Evolutionary conservation across 75 land plant species (phyloP).

Genomic region (Isoetes taiwanensis): DNA sequence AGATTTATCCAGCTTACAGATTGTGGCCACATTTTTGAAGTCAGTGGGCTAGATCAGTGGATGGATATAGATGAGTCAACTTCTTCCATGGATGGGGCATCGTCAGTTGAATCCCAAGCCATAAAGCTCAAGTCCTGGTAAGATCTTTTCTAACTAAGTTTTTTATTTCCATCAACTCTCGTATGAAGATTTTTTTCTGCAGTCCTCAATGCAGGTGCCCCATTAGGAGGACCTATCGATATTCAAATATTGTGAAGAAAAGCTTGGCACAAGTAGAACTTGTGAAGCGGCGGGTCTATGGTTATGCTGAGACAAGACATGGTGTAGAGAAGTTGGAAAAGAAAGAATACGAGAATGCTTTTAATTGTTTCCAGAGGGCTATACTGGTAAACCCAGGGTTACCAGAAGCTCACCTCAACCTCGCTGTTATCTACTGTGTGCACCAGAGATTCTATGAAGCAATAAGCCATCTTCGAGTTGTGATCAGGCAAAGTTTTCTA

Average conservation of each 20-base stretch:
- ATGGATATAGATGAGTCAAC: constrained; percentile 9
- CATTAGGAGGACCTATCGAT: constrained; percentile 11
- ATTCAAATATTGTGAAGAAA: constrained; percentile 12
- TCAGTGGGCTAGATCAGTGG: constrained; percentile 18
- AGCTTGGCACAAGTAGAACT: constrained; percentile 15
- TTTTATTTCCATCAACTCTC: no score
- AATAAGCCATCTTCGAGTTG: constrained; percentile 1
- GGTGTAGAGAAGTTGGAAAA: background rate
- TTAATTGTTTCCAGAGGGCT: constrained; percentile 1
- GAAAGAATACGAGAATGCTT: constrained; percentile 1
- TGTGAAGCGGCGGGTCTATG: constrained; percentile 18
- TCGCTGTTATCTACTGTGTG: background rate
- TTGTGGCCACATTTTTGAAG: constrained; percentile 22
- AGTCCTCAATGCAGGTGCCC: constrained; percentile 12
- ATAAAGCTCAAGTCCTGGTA: background rate
- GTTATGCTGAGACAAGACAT: background rate
- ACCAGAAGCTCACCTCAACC: constrained; percentile 12
- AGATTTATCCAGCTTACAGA: constrained; percentile 14
- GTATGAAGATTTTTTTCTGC: no score
- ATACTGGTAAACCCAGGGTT: background rate
- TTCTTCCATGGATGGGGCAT: background rate
- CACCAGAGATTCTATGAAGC: background rate
- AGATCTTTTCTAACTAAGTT: background rate
- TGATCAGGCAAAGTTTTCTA: constrained; percentile 11
- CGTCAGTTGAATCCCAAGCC: background rate